Base-by-base conservation (phyloP, 768 basidiomycete species). In the Lyophyllum atratum region DNA sequence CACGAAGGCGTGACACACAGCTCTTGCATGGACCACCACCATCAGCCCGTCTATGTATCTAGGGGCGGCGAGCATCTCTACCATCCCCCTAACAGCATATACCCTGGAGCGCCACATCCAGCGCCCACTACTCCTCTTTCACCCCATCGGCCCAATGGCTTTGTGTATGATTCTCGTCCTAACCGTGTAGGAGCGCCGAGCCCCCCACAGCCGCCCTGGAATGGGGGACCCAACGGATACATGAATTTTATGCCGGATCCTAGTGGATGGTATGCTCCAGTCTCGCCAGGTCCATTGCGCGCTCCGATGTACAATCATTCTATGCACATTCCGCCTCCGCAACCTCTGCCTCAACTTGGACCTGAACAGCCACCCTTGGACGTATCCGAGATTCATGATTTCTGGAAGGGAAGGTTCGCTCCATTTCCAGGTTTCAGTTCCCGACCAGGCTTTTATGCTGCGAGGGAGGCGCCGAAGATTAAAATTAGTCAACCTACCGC, bases 371-470 rank as follows among this genome's bases (percentile, higher is more conserved):
- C 49, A 25, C 40, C 45, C 15, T 21, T n/a, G 4, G 29, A 58
- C 8, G 39, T 46, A 31, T 54, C 50, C 12, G 54, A 59, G 1
- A 68, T 76, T 15, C 67, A 78, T 47, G 71, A 72, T 19, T 74
- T 71, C 55, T 80, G 78, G 78, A 72, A 68, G 58, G 76, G 74
- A 14, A 67, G 76, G 46, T 65, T 80, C 24, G 78, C 76, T 8
- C 76, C 79, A 21, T 69, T 77, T 46, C 77, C 78, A 6, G 78
- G 77, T 6, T 71, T 67, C 54, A 67, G 66, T 15, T 80, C 78
- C 4, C 62, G 61, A 4, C 72, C 74, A 10, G 67, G 71, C 52
- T 64, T 76, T 28, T 58, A 72, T 19, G 65, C 68, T 19, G 66
- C 64, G 46, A 68, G 60, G 52, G 65, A 66, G 37, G 49, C 33